Conservation (phyloP, 345 rosid species). For the Streptanthus diversifolius region DNA sequence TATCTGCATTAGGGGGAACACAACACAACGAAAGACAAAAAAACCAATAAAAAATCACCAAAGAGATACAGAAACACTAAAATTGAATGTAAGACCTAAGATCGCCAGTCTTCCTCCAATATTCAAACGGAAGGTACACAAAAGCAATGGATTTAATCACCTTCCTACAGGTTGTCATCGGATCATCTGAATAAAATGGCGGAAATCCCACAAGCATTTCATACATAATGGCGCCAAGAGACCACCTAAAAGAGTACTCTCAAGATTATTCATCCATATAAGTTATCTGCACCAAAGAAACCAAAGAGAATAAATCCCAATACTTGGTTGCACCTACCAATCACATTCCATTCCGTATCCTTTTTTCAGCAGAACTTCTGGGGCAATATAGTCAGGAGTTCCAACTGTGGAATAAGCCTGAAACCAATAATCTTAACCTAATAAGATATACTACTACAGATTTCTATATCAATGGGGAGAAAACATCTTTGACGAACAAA, state of each 20-base stretch:
- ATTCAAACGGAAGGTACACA: background rate
- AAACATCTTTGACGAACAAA: background rate
- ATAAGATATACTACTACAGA: constrained; percentile 27
- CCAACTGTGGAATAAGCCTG: constrained; percentile 99
- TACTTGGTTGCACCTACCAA: constrained; percentile 58
- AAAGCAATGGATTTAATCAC: constrained; percentile 35
- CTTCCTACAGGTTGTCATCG: constrained; percentile 98
- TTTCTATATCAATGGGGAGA: constrained; percentile 8
- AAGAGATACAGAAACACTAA: background rate
- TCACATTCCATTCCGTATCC: constrained; percentile 99
- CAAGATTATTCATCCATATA: constrained; percentile 19
- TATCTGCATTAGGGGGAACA: constrained; percentile 50
- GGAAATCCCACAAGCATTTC: constrained; percentile 99
- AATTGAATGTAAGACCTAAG: background rate
- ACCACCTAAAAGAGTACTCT: constrained; percentile 68
- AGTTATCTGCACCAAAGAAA: constrained; percentile 15
- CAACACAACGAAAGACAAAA: background rate
- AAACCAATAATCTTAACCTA: constrained; percentile 21
- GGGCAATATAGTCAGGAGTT: constrained; percentile 97
- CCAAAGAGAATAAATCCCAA: constrained; percentile 4
- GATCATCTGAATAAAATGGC: constrained; percentile 97
- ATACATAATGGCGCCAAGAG: constrained; percentile 99
- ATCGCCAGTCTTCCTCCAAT: background rate
- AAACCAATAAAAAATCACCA: constrained; percentile 2
- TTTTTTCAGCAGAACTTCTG: constrained; percentile 93